Percentiles rank a stretch among this genome's conserved stretches.
phyloP scores from a whole-genome alignment of 2,329 filamentous ascomycete species.

The Venturia asperata region DNA sequence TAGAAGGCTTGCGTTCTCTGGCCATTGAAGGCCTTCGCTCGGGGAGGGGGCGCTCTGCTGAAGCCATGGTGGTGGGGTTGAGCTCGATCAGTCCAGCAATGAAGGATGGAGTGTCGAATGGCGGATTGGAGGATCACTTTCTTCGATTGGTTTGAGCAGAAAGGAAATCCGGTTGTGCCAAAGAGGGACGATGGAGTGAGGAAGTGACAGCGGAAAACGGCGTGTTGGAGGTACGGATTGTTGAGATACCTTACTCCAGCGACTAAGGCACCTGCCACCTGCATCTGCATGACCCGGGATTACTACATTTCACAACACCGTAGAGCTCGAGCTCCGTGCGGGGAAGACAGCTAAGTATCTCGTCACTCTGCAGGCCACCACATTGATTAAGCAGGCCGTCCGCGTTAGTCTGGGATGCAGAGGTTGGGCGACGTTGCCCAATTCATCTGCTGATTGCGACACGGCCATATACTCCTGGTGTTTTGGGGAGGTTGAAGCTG shows the following conservation, averaged over 20 bases:
- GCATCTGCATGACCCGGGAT: background rate
- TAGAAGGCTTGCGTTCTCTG: slow-evolving; percentile 74
- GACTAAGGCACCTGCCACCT: background rate
- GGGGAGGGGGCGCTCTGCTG: slow-evolving; percentile 16
- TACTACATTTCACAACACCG: background rate
- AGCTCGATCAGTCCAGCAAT: background rate
- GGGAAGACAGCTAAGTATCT: background rate
- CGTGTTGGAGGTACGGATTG: background rate
- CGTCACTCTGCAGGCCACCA: background rate
- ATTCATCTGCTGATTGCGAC: background rate
- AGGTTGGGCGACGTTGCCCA: background rate
- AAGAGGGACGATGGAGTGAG: background rate
- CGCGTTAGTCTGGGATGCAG: background rate
- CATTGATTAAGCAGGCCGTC: background rate
- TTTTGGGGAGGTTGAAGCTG: background rate
- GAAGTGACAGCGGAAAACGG: background rate
- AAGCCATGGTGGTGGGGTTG: slow-evolving; percentile 21
- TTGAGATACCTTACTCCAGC: background rate
- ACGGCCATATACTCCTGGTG: background rate
- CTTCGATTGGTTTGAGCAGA: background rate
- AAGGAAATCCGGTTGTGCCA: background rate
- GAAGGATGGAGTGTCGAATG: background rate
- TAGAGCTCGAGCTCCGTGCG: background rate
- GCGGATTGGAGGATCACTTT: background rate
- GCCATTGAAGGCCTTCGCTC: slow-evolving; percentile 29